These are phyloP conservation scores for Lachancea kluyveri DNA, from an alignment of 805 yeast species.

Conservation along the genomic window DNA sequence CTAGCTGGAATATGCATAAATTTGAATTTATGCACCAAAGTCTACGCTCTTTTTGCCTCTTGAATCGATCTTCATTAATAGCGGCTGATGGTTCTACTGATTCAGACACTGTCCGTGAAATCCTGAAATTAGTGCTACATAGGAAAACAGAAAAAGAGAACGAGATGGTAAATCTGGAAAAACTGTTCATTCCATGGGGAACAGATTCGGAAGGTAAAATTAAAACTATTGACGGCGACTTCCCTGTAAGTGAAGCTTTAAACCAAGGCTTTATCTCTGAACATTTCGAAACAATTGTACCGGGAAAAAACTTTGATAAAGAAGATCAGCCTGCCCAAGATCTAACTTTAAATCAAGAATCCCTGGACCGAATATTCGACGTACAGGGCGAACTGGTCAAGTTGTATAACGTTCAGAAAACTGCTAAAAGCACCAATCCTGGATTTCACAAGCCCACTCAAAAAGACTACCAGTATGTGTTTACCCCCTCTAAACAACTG, in stretches of 20 bases:
- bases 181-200: conserved; percentile 39
- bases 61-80: conserved; percentile 10
- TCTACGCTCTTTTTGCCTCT: conserved; percentile 17
- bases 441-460: background rate
- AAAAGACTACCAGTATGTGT: background rate
- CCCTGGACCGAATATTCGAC: too few relatives aligned
- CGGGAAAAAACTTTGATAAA: too few relatives aligned
- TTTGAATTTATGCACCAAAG: conserved; percentile 23
- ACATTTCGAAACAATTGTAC: conserved; percentile 4
- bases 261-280: conserved; percentile 2
- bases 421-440: background rate
- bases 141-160: conserved; percentile 5
- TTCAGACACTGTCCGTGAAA: conserved; percentile 2
- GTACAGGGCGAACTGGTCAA: conserved; percentile 6
- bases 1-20: conserved; percentile 19
- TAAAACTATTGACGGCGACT: conserved; percentile 30
- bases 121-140: conserved; percentile 1
- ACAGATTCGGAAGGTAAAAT: conserved; percentile 52
- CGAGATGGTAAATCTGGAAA: conserved; percentile 16
- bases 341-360: too few relatives aligned
- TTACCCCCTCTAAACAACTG: too few relatives aligned
- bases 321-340: too few relatives aligned
- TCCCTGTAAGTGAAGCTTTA: conserved; percentile 22
- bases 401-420: conserved; percentile 5
- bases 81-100: conserved; percentile 6